Conservation (phyloP, 495 filamentous ascomycete species). For the Extremus antarcticus region DNA sequence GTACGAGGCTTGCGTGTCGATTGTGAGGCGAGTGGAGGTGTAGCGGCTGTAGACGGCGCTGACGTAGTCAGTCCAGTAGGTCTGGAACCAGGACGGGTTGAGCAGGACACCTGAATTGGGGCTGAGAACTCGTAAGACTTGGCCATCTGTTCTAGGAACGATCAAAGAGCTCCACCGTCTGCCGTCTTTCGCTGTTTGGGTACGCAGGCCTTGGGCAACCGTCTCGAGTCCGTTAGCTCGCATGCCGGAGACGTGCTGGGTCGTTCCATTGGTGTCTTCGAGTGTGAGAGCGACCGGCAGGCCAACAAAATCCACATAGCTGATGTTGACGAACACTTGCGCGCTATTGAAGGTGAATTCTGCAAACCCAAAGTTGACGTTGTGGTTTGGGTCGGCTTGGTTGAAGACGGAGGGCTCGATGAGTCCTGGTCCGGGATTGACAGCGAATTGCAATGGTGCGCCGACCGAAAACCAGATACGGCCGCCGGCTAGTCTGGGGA, state of each 20-base stretch:
- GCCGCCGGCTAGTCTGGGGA: slow-evolving; percentile 33
- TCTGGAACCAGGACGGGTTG: slow-evolving; percentile 25
- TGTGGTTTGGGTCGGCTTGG: slow-evolving; percentile 33
- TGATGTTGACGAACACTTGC: slow-evolving; percentile 37
- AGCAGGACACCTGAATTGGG: slow-evolving; percentile 32
- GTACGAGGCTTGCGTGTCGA: slow-evolving; percentile 33
- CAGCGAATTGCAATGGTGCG: slow-evolving; percentile 31
- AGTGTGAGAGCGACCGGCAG: slow-evolving; percentile 33
- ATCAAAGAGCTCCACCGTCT: slow-evolving; percentile 35
- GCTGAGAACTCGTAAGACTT: slow-evolving; percentile 32
- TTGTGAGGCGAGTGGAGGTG: slow-evolving; percentile 26
- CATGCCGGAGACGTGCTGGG: slow-evolving; percentile 33
- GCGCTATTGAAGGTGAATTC: slow-evolving; percentile 34
- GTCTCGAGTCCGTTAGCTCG: slow-evolving; percentile 24
- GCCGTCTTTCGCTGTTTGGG: slow-evolving; percentile 30
- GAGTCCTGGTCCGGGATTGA: slow-evolving; percentile 25
- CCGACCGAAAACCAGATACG: slow-evolving; percentile 36
- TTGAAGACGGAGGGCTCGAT: slow-evolving; percentile 37
- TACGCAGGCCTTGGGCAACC: slow-evolving; percentile 33
- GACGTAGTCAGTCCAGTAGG: slow-evolving; percentile 36
- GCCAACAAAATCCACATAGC: slow-evolving; percentile 41
- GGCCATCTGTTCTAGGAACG: slow-evolving; percentile 24
- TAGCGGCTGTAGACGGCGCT: slow-evolving; percentile 35
- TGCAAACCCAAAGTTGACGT: slow-evolving; percentile 37
- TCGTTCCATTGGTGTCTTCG: slow-evolving; percentile 19